A percentile compares a stretch with the other conserved stretches of the same genome.
Evolutionary conservation across 495 filamentous ascomycete species (phyloP).

Genomic region (Margaritispora aquatica): DNA sequence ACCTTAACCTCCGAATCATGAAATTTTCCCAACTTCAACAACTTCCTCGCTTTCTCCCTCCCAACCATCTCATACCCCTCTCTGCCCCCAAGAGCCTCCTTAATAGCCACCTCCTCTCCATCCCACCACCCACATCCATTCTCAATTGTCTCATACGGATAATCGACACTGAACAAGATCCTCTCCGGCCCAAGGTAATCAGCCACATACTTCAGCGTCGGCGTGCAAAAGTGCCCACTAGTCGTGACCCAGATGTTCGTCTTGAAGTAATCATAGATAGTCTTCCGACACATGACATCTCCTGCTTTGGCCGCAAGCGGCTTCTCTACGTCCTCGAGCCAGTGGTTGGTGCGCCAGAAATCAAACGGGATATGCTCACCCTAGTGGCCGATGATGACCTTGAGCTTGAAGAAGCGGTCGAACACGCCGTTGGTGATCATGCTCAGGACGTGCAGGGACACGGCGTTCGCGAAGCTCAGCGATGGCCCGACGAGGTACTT

Average conservation of each 20-base stretch:
- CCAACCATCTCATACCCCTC: conserved; percentile 32
- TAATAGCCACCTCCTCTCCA: conserved; percentile 24
- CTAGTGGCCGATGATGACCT: conserved; percentile 59
- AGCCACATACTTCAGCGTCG: conserved; percentile 44
- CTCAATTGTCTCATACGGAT: conserved; percentile 46
- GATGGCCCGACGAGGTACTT: conserved; percentile 31
- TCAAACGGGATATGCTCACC: conserved; percentile 61
- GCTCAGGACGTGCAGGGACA: conserved; percentile 42
- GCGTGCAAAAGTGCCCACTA: conserved; percentile 52
- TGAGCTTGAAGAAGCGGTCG: conserved; percentile 46
- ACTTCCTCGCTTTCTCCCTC: conserved; percentile 36
- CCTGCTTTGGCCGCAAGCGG: conserved; percentile 34
- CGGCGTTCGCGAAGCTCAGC: conserved; percentile 42
- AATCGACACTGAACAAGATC: conserved; percentile 54
- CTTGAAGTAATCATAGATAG: conserved; percentile 51
- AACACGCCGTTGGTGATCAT: conserved; percentile 53
- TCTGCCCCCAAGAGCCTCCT: background rate
- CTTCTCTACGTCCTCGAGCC: conserved; percentile 32
- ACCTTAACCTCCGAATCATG: background rate
- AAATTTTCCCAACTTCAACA: background rate
- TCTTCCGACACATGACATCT: conserved; percentile 32
- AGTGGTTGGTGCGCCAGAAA: conserved; percentile 51
- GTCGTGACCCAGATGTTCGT: conserved; percentile 62
- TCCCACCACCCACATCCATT: conserved; percentile 37
- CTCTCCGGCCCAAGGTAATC: conserved; percentile 41